phyloP scores from a whole-genome alignment of 352 stramenopile species.

The Phytopythium mirpurense region DNA sequence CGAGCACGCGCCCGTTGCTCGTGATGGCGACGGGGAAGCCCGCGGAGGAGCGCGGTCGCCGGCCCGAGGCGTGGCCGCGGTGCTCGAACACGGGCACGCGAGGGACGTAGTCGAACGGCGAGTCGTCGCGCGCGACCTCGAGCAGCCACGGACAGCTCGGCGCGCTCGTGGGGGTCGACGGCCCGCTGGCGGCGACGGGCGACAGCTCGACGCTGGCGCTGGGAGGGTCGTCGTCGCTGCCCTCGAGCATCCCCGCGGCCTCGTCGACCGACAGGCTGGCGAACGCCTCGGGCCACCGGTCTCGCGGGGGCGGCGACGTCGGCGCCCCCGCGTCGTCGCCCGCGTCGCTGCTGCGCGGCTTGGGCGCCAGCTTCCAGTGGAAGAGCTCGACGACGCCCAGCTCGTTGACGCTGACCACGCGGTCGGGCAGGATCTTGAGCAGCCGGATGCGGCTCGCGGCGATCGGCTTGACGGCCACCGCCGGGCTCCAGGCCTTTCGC shows the following conservation, averaged over 20 bases:
- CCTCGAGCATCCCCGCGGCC: constrained; percentile 1
- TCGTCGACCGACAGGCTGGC: background rate
- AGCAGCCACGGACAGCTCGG: constrained; percentile 60
- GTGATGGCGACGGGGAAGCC: constrained; percentile 63
- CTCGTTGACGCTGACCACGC: constrained; percentile 77
- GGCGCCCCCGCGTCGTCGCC: constrained; percentile 1
- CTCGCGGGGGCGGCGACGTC: background rate
- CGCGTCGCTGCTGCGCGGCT: constrained; percentile 15
- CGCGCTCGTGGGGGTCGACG: constrained; percentile 1
- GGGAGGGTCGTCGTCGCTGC: background rate
- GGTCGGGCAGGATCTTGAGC: constrained; percentile 73
- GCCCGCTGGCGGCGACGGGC: background rate
- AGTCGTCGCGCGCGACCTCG: constrained; percentile 61
- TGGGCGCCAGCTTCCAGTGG: constrained; percentile 75
- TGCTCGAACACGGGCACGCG: constrained; percentile 73
- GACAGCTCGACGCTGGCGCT: background rate
- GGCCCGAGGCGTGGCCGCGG: background rate
- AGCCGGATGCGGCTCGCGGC: constrained; percentile 45
- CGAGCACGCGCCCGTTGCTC: constrained; percentile 61
- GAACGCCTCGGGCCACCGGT: constrained; percentile 6
- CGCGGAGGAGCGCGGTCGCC: background rate
- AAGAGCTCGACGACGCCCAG: constrained; percentile 83
- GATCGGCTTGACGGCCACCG: constrained; percentile 56
- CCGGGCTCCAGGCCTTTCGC: constrained; percentile 50
- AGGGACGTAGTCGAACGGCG: constrained; percentile 77